Conservation (phyloP, 371 early-diverging fungal genomes). For the Saksenaea oblongispora region DNA sequence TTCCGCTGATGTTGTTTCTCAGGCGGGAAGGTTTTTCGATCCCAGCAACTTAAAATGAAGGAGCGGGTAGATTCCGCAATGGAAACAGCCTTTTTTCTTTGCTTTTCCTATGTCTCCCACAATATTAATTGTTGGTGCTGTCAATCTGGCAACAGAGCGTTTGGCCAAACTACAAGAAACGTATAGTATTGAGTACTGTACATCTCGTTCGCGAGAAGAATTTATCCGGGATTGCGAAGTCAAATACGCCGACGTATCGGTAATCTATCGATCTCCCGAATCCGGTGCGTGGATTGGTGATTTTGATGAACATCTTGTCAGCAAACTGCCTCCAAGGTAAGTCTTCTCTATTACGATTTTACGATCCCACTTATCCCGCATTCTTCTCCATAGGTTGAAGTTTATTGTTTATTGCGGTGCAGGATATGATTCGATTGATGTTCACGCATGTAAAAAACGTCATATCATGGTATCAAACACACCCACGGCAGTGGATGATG, state of each 20-base stretch:
- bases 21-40: no score
- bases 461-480: constrained; percentile 44
- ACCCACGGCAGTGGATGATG: constrained; percentile 43
- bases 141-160: constrained; percentile 32
- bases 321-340: constrained; percentile 28
- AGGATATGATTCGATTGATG: constrained; percentile 46
- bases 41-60: no score
- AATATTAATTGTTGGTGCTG: constrained; percentile 36
- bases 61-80: no score
- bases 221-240: constrained; percentile 39
- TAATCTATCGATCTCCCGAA: constrained; percentile 29
- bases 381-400: constrained; percentile 19
- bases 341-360: neutral
- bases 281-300: constrained; percentile 22
- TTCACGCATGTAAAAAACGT: constrained; percentile 35
- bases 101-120: constrained; percentile 5
- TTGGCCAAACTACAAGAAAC: constrained; percentile 21
- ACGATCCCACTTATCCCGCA: neutral
- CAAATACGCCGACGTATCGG: constrained; percentile 34
- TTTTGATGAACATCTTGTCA: constrained; percentile 39
- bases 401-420: constrained; percentile 38
- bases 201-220: constrained; percentile 31
- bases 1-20: no score
- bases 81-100: neutral
- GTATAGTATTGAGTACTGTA: constrained; percentile 25